Conservation (phyloP, 805 yeast genomes). For the Candida pseudofarinosa region DNA sequence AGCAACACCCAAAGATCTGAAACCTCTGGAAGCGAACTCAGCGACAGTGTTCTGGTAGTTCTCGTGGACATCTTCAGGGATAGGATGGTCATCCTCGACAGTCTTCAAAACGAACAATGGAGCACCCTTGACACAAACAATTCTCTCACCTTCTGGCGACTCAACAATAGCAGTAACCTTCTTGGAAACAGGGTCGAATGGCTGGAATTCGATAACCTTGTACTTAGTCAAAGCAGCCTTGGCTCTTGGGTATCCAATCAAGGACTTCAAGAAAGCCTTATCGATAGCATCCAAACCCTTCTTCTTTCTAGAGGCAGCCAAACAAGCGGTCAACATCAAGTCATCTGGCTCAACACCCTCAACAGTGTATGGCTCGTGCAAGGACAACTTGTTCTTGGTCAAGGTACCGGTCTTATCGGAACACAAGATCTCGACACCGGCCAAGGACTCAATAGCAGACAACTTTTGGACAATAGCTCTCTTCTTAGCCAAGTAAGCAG, state of each 20-base stretch:
- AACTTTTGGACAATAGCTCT: slow-evolving; percentile 96
- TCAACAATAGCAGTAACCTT: slow-evolving; percentile 93
- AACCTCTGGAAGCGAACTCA: slow-evolving; percentile 97
- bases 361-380: slow-evolving; percentile 96
- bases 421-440: slow-evolving; percentile 97
- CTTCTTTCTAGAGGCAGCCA: slow-evolving; percentile 97
- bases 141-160: slow-evolving; percentile 94
- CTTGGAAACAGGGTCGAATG: slow-evolving; percentile 97
- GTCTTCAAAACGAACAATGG: slow-evolving; percentile 95
- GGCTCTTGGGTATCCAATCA: slow-evolving; percentile 85
- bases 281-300: slow-evolving; percentile 98
- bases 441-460: slow-evolving; percentile 94
- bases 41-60: slow-evolving; percentile 96
- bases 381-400: slow-evolving; percentile 93
- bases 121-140: slow-evolving; percentile 96
- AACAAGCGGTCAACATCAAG: slow-evolving; percentile 94
- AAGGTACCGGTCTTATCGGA: slow-evolving; percentile 98
- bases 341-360: slow-evolving; percentile 96
- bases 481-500: slow-evolving; percentile 95
- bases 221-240: slow-evolving; percentile 88
- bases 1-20: slow-evolving; percentile 97
- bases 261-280: slow-evolving; percentile 91
- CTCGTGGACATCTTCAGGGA: slow-evolving; percentile 89
- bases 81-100: slow-evolving; percentile 95
- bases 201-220: slow-evolving; percentile 93